A percentile compares a stretch with the other conserved stretches of the same genome.
These are phyloP conservation scores for Furcasterigmium furcatum DNA, from an alignment of 2,329 filamentous ascomycete genomes.

Conservation along the genomic window DNA sequence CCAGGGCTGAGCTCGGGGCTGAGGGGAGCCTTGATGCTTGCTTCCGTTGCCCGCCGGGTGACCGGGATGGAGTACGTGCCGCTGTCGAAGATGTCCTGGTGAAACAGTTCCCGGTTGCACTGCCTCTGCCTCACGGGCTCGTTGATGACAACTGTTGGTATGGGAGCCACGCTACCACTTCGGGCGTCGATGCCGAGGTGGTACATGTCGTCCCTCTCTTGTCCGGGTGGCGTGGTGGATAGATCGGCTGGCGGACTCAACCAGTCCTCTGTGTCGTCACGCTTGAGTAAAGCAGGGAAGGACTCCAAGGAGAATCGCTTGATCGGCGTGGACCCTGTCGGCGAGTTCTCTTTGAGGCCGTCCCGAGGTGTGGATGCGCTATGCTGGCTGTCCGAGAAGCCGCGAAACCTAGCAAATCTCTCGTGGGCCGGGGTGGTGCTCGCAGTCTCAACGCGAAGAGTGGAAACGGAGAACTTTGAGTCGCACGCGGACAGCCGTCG, in stretches of 20 bases:
- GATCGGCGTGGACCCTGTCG: background rate
- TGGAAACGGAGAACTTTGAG: background rate
- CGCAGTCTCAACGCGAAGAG: background rate
- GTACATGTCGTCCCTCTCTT: constrained; percentile 16
- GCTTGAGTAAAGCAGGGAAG: constrained; percentile 26
- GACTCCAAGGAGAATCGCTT: constrained; percentile 20
- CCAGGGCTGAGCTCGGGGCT: constrained; percentile 10
- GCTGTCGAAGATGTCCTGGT: constrained; percentile 16
- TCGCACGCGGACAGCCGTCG: background rate
- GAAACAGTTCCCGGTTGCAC: constrained; percentile 16
- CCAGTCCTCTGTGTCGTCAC: constrained; percentile 28
- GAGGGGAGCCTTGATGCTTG: background rate
- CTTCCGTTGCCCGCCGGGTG: constrained; percentile 3
- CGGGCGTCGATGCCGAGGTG: constrained; percentile 26
- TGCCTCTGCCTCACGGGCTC: constrained; percentile 10
- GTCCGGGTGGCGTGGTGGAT: background rate
- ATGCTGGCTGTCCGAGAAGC: too few relatives aligned
- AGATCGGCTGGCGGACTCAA: constrained; percentile 17
- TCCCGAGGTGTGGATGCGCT: background rate
- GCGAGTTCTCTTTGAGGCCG: background rate
- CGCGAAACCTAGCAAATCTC: too few relatives aligned
- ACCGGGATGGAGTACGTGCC: background rate
- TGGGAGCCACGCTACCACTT: constrained; percentile 7
- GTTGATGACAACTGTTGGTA: constrained; percentile 7
- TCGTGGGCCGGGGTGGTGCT: too few relatives aligned